phyloP scores from a whole-genome alignment of 495 filamentous ascomycete species.

The Hypoxylon intermedium region DNA sequence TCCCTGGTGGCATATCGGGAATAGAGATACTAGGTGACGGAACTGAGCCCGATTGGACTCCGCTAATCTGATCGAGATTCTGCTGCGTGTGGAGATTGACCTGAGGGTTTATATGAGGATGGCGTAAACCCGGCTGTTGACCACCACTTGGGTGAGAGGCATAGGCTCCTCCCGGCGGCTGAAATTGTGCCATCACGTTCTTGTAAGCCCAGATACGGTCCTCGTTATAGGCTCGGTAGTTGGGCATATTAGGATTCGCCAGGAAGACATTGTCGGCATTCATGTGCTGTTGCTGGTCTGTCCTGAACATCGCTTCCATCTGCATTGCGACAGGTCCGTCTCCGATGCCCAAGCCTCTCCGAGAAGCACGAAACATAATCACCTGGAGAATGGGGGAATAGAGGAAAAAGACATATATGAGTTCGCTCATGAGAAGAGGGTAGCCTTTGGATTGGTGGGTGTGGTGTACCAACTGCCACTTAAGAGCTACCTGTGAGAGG shows the following conservation, averaged over 20 bases:
- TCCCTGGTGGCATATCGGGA: neutral
- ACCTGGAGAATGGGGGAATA: constrained; percentile 62
- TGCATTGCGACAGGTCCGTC: constrained; percentile 36
- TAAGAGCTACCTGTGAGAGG: constrained; percentile 43
- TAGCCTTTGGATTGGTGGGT: constrained; percentile 42
- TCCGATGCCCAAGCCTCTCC: constrained; percentile 45
- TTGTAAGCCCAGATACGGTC: constrained; percentile 16
- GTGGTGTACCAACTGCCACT: constrained; percentile 27
- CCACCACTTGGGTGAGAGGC: neutral
- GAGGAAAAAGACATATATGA: constrained; percentile 57
- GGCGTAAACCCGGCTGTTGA: constrained; percentile 14
- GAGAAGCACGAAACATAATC: constrained; percentile 66
- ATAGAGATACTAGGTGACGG: neutral
- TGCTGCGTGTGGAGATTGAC: neutral
- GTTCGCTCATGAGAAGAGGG: constrained; percentile 68
- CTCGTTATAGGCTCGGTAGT: constrained; percentile 27
- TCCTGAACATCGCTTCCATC: constrained; percentile 49
- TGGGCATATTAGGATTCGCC: neutral
- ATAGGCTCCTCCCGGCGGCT: neutral
- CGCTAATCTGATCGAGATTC: neutral
- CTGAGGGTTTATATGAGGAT: constrained; percentile 11
- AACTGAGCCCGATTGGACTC: neutral
- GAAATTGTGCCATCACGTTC: constrained; percentile 2
- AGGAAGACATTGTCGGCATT: constrained; percentile 14
- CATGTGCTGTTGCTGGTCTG: constrained; percentile 42